Evolutionary conservation across 768 basidiomycete genomes (phyloP), one percentile per base, ranked within the genome.

Genomic region (Trametes cubensis): DNA sequence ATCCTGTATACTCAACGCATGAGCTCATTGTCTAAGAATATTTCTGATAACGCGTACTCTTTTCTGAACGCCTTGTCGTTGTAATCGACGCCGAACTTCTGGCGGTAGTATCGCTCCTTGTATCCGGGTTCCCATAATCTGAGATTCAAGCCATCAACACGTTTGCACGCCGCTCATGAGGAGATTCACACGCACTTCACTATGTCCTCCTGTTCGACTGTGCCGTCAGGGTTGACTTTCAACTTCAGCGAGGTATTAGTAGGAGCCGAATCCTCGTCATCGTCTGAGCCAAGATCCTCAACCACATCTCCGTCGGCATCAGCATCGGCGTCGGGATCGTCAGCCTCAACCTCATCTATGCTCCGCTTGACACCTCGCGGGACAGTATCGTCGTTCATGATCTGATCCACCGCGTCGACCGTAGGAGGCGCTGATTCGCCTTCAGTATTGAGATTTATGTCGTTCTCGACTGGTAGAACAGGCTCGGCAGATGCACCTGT

Each of bases 41-140:
- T 28, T 18, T 49, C 30, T 7, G n/a, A 46, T 7, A 14, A 58
- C 26, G 79, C 86, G 66, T 69, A 98, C 95, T 80, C 71, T 71
- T 85, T 87, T 65, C 84, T 82, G 75, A 94, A 90, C 60, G 87
- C 86, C 2, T 69, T 72, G 67, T 98, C 92, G n/a, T 76, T 81
- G 20, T 81, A 73, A 65, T 89, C 83, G 14, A 92, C 78, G 2
- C 88, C 88, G 70, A 98, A 99, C 77, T 99, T 99, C 70, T 92
- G 89, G 48, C 83, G 81, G 69, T 99, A 99, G 73, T 99, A 99
- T 42, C 97, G 85, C 67, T 95, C 93, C 72, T 86, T 88, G 75
- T 99, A 99, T 26, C 96, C 97, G 1, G 95, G 87, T 74, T 98
- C 95, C 88, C 93, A 99, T 21, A 98, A 78, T 71, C 96, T 98